Percentiles rank a stretch among this genome's conserved stretches.
phyloP scores from a whole-genome alignment of 177 flowering plant genomes.

The Vitis hybrid region DNA sequence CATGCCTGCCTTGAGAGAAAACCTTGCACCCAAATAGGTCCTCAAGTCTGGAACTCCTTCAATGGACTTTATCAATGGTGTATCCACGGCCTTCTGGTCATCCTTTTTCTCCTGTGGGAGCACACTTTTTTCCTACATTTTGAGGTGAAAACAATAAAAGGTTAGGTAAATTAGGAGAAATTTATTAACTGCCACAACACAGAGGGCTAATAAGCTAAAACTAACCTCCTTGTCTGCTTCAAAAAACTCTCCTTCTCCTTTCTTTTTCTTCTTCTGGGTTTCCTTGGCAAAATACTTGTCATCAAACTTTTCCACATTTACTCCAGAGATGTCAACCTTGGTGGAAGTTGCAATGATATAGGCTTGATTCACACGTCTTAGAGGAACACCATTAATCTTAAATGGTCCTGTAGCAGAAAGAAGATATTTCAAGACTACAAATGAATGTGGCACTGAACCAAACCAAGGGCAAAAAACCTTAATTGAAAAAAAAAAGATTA shows the following conservation, averaged over 20 bases:
- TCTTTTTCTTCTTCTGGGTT: constrained; percentile 70
- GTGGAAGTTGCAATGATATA: constrained; percentile 86
- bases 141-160: background rate
- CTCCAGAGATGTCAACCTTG: constrained; percentile 75
- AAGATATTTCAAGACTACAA: constrained; percentile 32
- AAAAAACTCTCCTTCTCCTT: constrained; percentile 78
- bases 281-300: constrained; percentile 75
- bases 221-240: constrained; percentile 79
- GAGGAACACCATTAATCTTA: constrained; percentile 84
- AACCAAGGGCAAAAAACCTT: constrained; percentile 14
- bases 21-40: constrained; percentile 47
- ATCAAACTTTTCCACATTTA: constrained; percentile 66
- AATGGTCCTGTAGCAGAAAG: constrained; percentile 73
- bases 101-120: constrained; percentile 47
- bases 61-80: constrained; percentile 38
- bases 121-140: constrained; percentile 34
- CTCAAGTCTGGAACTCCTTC: constrained; percentile 52
- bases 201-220: background rate
- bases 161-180: background rate
- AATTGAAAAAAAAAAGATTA: too few relatives aligned
- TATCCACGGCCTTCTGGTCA: constrained; percentile 52
- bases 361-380: constrained; percentile 76
- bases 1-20: constrained; percentile 53
- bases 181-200: background rate
- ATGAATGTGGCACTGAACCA: constrained; percentile 35